Evolutionary conservation across 2,329 filamentous ascomycete species (phyloP).

Genomic region (Leptographium wingfieldii): DNA sequence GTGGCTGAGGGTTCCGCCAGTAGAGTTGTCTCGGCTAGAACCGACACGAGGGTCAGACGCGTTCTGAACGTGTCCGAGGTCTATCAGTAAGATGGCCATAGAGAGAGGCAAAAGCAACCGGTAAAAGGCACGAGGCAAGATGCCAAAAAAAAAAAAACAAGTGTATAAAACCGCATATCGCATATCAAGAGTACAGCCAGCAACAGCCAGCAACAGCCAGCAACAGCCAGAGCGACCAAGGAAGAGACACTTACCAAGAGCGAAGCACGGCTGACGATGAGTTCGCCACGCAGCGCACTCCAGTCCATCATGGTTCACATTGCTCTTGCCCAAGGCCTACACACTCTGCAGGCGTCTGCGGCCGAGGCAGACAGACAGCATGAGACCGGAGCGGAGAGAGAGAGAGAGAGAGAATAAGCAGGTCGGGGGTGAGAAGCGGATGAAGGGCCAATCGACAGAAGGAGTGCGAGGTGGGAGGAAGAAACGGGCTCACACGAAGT

Average conservation of each 20-base stretch:
- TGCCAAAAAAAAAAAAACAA: background rate
- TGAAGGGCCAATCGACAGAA: too few relatives aligned
- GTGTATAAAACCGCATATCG: too few relatives aligned
- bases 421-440: too few relatives aligned
- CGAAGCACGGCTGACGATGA: constrained; percentile 3
- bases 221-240: too few relatives aligned
- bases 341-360: background rate
- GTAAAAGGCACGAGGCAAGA: background rate
- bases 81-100: too few relatives aligned
- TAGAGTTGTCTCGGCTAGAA: constrained; percentile 28
- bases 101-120: too few relatives aligned
- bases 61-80: constrained; percentile 12
- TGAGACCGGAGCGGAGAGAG: background rate
- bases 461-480: too few relatives aligned
- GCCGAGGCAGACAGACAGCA: background rate
- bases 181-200: too few relatives aligned
- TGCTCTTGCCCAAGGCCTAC: background rate
- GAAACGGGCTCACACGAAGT: background rate
- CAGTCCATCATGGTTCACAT: constrained; percentile 8
- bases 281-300: constrained; percentile 2
- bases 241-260: background rate
- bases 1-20: constrained; percentile 24
- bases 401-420: background rate
- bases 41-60: constrained; percentile 26
- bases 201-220: too few relatives aligned